Percentiles rank a stretch among this genome's conserved stretches.
phyloP scores from a whole-genome alignment of 495 filamentous ascomycete genomes.

The Tetracladium setigerum region DNA sequence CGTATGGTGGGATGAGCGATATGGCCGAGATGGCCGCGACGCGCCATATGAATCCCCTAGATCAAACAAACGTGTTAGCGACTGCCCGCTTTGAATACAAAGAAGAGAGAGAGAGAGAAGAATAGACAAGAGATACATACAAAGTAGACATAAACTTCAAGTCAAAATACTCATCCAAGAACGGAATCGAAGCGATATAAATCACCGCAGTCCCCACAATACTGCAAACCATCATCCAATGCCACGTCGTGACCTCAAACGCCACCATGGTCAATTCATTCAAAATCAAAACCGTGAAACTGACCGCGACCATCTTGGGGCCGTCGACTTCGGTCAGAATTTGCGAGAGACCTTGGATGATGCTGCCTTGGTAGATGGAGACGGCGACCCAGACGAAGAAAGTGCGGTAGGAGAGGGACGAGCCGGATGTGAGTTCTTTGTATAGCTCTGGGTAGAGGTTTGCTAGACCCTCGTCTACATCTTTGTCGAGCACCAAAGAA shows the following conservation, averaged over 20 bases:
- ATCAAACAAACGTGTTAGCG: too few relatives aligned
- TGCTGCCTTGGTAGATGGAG: constrained; percentile 86
- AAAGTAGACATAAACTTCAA: constrained; percentile 65
- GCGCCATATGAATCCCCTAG: constrained; percentile 80
- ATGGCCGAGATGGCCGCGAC: constrained; percentile 72
- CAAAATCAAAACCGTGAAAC: constrained; percentile 84
- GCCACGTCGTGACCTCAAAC: constrained; percentile 94
- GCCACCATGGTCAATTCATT: constrained; percentile 98
- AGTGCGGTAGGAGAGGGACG: constrained; percentile 79
- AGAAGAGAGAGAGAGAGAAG: not conserved
- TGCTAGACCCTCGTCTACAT: constrained; percentile 87
- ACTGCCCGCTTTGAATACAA: too few relatives aligned
- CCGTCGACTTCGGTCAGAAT: constrained; percentile 69
- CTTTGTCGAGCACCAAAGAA: constrained; percentile 89
- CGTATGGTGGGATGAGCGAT: constrained; percentile 78
- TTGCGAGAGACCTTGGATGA: constrained; percentile 90
- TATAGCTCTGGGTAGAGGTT: constrained; percentile 97
- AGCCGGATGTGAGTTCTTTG: constrained; percentile 83
- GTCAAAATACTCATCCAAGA: constrained; percentile 86
- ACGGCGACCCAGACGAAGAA: constrained; percentile 98
- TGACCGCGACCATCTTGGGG: constrained; percentile 76
- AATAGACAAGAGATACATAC: constrained; percentile 31
- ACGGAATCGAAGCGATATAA: constrained; percentile 79
- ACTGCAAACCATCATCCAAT: constrained; percentile 81
- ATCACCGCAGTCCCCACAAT: constrained; percentile 72